phyloP scores from a whole-genome alignment of 805 yeast genomes.

The Candida sithepensis region DNA sequence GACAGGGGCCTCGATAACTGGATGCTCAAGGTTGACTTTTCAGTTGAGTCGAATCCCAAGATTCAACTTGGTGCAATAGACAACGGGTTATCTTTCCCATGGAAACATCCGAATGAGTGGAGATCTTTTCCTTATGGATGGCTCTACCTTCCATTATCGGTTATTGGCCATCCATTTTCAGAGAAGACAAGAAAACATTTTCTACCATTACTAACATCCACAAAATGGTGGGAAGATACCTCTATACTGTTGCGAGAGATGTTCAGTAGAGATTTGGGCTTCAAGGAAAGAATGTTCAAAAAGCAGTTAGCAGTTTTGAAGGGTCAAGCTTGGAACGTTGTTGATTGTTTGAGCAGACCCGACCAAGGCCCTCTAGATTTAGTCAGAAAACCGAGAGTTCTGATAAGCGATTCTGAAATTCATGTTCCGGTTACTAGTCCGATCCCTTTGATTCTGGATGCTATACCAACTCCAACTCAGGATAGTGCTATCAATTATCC shows the following conservation, averaged over 20 bases:
- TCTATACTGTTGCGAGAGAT: conserved; percentile 42
- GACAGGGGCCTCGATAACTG: conserved; percentile 74
- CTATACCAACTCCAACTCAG: conserved; percentile 40
- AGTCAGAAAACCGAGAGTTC: conserved; percentile 52
- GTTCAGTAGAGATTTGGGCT: conserved; percentile 56
- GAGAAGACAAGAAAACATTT: conserved; percentile 51
- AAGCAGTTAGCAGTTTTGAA: conserved; percentile 68
- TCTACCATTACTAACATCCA: conserved; percentile 54
- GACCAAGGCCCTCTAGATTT: conserved; percentile 67
- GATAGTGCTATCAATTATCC: conserved; percentile 4
- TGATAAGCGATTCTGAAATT: conserved; percentile 60
- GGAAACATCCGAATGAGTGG: conserved; percentile 85
- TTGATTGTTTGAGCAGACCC: conserved; percentile 54
- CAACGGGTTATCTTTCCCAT: conserved; percentile 71
- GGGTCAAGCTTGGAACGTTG: conserved; percentile 76
- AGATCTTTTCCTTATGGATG: conserved; percentile 77
- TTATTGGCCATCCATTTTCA: conserved; percentile 68
- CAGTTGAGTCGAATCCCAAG: conserved; percentile 29
- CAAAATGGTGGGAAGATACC: conserved; percentile 69
- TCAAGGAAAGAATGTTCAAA: conserved; percentile 61
- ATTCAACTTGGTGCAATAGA: conserved; percentile 69
- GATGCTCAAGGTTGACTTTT: conserved; percentile 64
- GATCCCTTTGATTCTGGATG: conserved; percentile 34
- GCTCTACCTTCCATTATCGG: conserved; percentile 60
- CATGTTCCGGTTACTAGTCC: conserved; percentile 49